phyloP scores from a whole-genome alignment of 495 filamentous ascomycete genomes.

The Penicillium samsonianum region DNA sequence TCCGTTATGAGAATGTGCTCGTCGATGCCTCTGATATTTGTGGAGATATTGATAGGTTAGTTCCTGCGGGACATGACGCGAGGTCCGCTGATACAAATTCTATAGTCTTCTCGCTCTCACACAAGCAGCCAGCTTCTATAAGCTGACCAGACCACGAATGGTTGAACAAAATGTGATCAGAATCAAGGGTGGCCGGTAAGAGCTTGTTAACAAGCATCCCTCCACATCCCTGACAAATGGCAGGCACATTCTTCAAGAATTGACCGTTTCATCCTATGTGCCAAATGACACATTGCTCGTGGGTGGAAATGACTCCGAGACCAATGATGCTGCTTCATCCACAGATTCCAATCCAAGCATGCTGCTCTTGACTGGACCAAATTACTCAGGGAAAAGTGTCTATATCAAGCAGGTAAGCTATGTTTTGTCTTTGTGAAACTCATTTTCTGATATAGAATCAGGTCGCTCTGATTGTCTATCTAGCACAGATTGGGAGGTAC shows the following conservation, averaged over 20 bases:
- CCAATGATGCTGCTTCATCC: neutral
- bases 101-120: slow-evolving; percentile 77
- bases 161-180: slow-evolving; percentile 69
- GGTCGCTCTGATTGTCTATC: slow-evolving; percentile 86
- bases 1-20: slow-evolving; percentile 70
- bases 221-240: slow-evolving; percentile 18
- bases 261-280: slow-evolving; percentile 82
- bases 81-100: slow-evolving; percentile 7
- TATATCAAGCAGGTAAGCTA: slow-evolving; percentile 79
- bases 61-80: neutral
- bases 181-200: slow-evolving; percentile 77
- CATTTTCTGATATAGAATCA: slow-evolving; percentile 13
- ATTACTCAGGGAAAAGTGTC: slow-evolving; percentile 94
- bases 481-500: slow-evolving; percentile 85
- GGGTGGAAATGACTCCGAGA: slow-evolving; percentile 52
- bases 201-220: neutral
- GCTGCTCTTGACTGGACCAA: slow-evolving; percentile 86
- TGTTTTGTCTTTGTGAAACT: neutral
- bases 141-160: slow-evolving; percentile 68
- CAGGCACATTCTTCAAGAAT: slow-evolving; percentile 85
- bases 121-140: slow-evolving; percentile 74
- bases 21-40: slow-evolving; percentile 69
- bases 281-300: slow-evolving; percentile 73
- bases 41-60: slow-evolving; percentile 79
- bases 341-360: slow-evolving; percentile 59